phyloP scores from a whole-genome alignment of 768 basidiomycete genomes.

The Multifurca ochricompacta region DNA sequence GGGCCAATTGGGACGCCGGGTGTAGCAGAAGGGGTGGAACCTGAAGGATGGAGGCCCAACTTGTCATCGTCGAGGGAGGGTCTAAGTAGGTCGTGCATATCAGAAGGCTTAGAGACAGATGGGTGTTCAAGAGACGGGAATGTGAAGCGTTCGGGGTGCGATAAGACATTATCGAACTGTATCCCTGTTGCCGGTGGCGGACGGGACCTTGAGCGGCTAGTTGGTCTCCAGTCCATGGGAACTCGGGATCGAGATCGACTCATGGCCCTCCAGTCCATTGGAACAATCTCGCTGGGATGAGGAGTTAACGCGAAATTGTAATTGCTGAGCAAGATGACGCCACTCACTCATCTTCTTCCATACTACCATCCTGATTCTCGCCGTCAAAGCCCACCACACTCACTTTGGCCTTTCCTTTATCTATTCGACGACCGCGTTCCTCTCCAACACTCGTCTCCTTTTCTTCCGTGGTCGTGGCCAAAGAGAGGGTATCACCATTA shows the following conservation, averaged over 20 bases:
- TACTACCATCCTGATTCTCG: constrained; percentile 54
- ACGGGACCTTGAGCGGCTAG: constrained; percentile 70
- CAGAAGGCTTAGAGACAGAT: constrained; percentile 27
- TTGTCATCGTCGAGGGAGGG: constrained; percentile 19
- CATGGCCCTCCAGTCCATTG: constrained; percentile 92
- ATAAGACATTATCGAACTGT: constrained; percentile 24
- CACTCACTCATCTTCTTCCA: constrained; percentile 70
- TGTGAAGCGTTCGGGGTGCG: constrained; percentile 19
- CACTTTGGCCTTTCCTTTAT: constrained; percentile 74
- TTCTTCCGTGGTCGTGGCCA: constrained; percentile 13
- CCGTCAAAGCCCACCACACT: constrained; percentile 80
- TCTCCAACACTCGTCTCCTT: constrained; percentile 27
- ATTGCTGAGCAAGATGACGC: constrained; percentile 22
- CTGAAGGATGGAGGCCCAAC: constrained; percentile 20
- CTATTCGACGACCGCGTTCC: constrained; percentile 64
- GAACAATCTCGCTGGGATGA: constrained; percentile 41
- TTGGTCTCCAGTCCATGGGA: constrained; percentile 86
- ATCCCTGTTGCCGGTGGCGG: constrained; percentile 44
- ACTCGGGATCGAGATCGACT: constrained; percentile 86
- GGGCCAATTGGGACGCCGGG: constrained; percentile 26
- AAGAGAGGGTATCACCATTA: constrained; percentile 13
- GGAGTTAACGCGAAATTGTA: constrained; percentile 22
- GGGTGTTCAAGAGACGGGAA: constrained; percentile 22
- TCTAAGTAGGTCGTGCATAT: constrained; percentile 38
- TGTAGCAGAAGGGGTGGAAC: constrained; percentile 21